Conservation (phyloP, 106 monocot genomes). For the Chionographis japonica region DNA sequence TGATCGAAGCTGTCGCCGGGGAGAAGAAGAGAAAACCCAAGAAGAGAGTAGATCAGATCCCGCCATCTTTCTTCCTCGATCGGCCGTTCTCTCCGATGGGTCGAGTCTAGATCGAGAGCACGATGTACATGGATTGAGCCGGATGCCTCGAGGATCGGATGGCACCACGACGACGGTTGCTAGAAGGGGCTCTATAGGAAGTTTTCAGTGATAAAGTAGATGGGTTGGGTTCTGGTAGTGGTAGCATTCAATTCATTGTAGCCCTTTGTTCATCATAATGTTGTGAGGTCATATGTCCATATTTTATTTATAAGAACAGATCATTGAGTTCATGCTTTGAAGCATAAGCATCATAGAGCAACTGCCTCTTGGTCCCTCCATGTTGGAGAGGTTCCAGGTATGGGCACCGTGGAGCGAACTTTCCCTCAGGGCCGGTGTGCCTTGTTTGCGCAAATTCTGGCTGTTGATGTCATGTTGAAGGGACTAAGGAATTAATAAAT, state of each 20-base stretch:
- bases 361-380: slow-evolving; percentile 13
- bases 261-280: slow-evolving; percentile 4
- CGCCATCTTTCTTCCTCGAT: slow-evolving; percentile 36
- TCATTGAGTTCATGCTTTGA: neutral
- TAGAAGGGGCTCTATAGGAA: neutral
- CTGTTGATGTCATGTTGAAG: too few species aligned
- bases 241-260: slow-evolving; percentile 13
- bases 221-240: too few species aligned
- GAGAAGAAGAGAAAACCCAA: slow-evolving; percentile 54
- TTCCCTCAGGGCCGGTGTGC: too few species aligned
- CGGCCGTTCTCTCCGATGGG: slow-evolving; percentile 72
- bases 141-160: neutral
- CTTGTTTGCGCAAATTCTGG: too few species aligned
- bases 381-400: neutral
- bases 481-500: too few species aligned
- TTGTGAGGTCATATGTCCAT: slow-evolving; percentile 1
- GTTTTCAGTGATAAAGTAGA: neutral
- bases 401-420: too few species aligned
- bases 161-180: neutral
- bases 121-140: neutral
- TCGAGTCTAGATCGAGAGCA: slow-evolving; percentile 26
- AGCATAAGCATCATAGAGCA: neutral
- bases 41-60: slow-evolving; percentile 23
- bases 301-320: neutral
- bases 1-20: slow-evolving; percentile 46